phyloP scores from a whole-genome alignment of 2,329 filamentous ascomycete genomes.

The Aspergillus thermomutatus region DNA sequence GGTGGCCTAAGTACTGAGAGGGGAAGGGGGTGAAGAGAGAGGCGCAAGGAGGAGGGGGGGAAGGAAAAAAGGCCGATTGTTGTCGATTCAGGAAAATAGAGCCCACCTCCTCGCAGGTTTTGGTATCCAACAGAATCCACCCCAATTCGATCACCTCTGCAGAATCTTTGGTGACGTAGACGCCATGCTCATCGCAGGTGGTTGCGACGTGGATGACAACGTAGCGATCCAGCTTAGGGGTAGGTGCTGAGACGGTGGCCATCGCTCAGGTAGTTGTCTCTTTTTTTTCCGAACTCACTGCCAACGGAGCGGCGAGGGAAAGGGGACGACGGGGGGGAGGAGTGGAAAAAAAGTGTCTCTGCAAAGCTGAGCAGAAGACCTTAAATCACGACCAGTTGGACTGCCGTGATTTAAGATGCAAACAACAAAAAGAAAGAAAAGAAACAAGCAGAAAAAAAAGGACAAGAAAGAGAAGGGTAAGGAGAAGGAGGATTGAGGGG shows the following conservation, averaged over 20 bases:
- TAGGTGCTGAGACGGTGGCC: slow-evolving; percentile 49
- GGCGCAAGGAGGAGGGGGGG: slow-evolving; percentile 2
- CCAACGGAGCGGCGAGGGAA: slow-evolving; percentile 27
- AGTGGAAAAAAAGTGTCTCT: slow-evolving; percentile 23
- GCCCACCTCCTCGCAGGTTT: slow-evolving; percentile 86
- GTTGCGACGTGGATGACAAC: slow-evolving; percentile 98
- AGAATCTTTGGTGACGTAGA: slow-evolving; percentile 98
- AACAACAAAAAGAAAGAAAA: slow-evolving; percentile 23
- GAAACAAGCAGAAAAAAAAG: slow-evolving; percentile 11
- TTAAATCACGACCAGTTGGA: slow-evolving; percentile 24
- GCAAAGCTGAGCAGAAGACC: slow-evolving; percentile 12
- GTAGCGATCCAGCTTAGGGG: slow-evolving; percentile 85
- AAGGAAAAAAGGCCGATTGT: not conserved
- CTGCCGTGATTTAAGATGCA: slow-evolving; percentile 30
- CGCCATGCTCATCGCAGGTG: slow-evolving; percentile 97
- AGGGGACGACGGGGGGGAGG: slow-evolving; percentile 11
- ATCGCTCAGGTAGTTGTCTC: slow-evolving; percentile 29
- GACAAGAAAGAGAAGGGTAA: slow-evolving; percentile 12
- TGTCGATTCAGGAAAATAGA: slow-evolving; percentile 6
- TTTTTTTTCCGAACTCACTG: slow-evolving; percentile 14
- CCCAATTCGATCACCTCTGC: slow-evolving; percentile 98
- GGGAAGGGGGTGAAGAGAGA: not conserved
- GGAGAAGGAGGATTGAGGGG: slow-evolving; percentile 14
- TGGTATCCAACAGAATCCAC: slow-evolving; percentile 93
- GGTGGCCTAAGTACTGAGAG: slow-evolving; percentile 10